Percentiles rank a stretch among this genome's conserved stretches.
phyloP scores from a whole-genome alignment of 164 flowering plant genomes.

The Annona squamosa region DNA sequence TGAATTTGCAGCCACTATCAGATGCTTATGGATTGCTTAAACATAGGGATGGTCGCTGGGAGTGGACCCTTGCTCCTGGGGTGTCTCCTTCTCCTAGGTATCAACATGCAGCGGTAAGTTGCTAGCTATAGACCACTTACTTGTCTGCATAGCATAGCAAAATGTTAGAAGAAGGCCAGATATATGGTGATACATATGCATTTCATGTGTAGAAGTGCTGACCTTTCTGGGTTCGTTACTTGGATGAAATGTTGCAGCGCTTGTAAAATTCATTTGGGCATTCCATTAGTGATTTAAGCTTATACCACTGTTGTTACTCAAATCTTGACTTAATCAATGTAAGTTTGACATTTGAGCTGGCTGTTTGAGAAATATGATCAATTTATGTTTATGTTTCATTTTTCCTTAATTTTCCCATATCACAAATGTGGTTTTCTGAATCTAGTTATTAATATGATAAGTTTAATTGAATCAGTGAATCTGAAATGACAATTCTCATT shows the following conservation, averaged over 20 bases:
- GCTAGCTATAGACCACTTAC: neutral
- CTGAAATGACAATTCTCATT: no score
- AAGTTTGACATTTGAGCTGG: no score
- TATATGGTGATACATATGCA: neutral
- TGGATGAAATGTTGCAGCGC: neutral
- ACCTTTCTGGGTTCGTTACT: neutral
- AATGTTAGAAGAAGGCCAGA: neutral
- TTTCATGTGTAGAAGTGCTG: neutral
- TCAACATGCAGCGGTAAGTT: constrained; percentile 96
- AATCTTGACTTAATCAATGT: no score
- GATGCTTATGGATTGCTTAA: constrained; percentile 98
- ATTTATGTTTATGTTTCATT: no score
- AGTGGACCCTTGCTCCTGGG: constrained; percentile 99
- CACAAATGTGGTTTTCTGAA: no score
- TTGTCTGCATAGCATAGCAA: neutral
- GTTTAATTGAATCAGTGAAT: no score
- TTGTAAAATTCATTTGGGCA: neutral
- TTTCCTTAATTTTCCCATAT: no score
- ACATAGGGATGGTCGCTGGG: constrained; percentile 99
- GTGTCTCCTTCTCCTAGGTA: constrained; percentile 95
- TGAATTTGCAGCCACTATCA: constrained; percentile 64
- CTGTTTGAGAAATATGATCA: no score
- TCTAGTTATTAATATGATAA: no score
- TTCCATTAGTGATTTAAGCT: neutral
- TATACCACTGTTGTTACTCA: neutral